A percentile compares a stretch with the other conserved stretches of the same genome.
Conservation (phyloP, 331 rosid species). For the Cydonia oblonga region DNA sequence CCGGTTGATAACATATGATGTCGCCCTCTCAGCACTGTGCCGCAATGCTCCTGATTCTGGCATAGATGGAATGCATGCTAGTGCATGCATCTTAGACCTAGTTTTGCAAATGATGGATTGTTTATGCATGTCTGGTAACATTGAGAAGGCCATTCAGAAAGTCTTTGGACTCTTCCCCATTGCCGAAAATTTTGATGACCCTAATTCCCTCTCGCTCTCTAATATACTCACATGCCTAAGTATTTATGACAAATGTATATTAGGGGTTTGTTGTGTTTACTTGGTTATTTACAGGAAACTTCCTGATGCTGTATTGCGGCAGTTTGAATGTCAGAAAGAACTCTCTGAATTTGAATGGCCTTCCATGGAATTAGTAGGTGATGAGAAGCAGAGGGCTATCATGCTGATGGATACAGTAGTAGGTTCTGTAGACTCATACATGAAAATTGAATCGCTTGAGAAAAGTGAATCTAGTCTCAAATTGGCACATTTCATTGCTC, state of each 20-base stretch:
- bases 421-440: slow-evolving; percentile 33
- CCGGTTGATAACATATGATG: slow-evolving; percentile 53
- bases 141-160: slow-evolving; percentile 61
- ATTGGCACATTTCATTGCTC: slow-evolving; percentile 60
- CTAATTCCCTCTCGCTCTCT: slow-evolving; percentile 33
- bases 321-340: slow-evolving; percentile 80
- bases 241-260: slow-evolving; percentile 80
- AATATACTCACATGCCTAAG: slow-evolving; percentile 65
- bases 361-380: slow-evolving; percentile 31
- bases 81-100: slow-evolving; percentile 82
- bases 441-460: slow-evolving; percentile 36
- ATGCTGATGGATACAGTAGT: slow-evolving; percentile 54
- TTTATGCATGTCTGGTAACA: slow-evolving; percentile 80
- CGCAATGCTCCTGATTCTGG: slow-evolving; percentile 31
- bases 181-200: slow-evolving; percentile 36
- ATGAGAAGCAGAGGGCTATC: slow-evolving; percentile 59
- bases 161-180: slow-evolving; percentile 36
- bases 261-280: slow-evolving; percentile 90
- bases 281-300: slow-evolving; percentile 85
- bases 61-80: slow-evolving; percentile 34
- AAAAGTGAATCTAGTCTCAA: slow-evolving; percentile 39
- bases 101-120: slow-evolving; percentile 82
- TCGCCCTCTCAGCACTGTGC: slow-evolving; percentile 62
- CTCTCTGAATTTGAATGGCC: slow-evolving; percentile 75
- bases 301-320: slow-evolving; percentile 65